Base-by-base conservation (phyloP, 164 flowering plant species). In the Magnolia officinalis region DNA sequence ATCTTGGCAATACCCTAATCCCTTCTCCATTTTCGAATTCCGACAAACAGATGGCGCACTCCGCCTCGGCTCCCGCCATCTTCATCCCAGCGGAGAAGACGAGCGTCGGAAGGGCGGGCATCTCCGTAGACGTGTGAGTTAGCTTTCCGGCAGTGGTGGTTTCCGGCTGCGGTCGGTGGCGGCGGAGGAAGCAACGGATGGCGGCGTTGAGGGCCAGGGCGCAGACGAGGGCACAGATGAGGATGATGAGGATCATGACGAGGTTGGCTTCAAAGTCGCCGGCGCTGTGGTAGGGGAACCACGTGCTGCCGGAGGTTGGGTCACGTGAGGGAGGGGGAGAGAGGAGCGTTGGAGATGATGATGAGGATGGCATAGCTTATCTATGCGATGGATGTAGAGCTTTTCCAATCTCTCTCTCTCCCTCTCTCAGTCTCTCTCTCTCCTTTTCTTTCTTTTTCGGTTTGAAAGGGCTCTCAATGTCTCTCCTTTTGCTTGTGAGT, bases 11-110 rank as follows among this genome's bases (percentile, higher is more conserved):
- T 16, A 89, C 87, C 73, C 83, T 77, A 26, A 89, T 75, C 16
- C 63, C 81, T 11, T 87, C 92, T 6, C 92, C 90, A n/a, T 84
- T 81, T 50, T 78, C 82, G 58, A 87, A 89, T 75, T 89, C 90
- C 18, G 86, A 76, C 81, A 89, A 80, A 79, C 91, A 89, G 65
- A 89, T 87, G 9, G 85, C 83, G 72, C 91, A 89, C 78, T 83
- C 87, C 4, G 81, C 83, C 70, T 67, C 89, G 10, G 74, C 77
- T 13, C 87, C 85, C 0, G 83, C 83, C 63, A 84, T 73, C 72
- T 80, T 82, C 76, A 83, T 73, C 72, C 83, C 88, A 0, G 78
- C 69, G 6, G 84, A 78, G 75, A 66, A 89, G 13, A 75, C 77
- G 37, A 82, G 70, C 19, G 87, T 70, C 2, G 86, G 81, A 7